Percentiles rank a stretch among this genome's conserved stretches.
Conservation (phyloP, 352 stramenopile genomes). For the Phytophthora sansomeana region DNA sequence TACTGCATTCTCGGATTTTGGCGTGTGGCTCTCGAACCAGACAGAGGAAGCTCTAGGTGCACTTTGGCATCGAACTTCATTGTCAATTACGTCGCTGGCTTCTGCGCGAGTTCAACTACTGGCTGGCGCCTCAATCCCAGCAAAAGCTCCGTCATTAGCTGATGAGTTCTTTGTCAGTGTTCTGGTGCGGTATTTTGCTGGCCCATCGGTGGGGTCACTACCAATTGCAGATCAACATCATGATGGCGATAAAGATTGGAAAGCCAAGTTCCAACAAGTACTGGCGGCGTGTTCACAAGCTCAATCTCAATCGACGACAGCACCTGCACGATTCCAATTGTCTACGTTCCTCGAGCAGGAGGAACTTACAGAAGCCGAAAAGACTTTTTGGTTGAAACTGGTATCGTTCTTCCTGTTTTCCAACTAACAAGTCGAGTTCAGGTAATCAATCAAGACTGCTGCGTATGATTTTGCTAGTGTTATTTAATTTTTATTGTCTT, state of each 20-base stretch:
- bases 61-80: slow-evolving; percentile 45
- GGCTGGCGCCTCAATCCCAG: slow-evolving; percentile 3
- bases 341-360: slow-evolving; percentile 42
- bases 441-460: not conserved
- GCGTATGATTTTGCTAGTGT: slow-evolving; percentile 38
- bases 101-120: slow-evolving; percentile 49
- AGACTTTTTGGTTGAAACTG: slow-evolving; percentile 64
- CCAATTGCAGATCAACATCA: slow-evolving; percentile 7
- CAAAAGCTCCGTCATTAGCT: slow-evolving; percentile 5
- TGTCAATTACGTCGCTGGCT: slow-evolving; percentile 45
- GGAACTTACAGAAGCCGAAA: slow-evolving; percentile 43
- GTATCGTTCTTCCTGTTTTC: slow-evolving; percentile 73
- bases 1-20: slow-evolving; percentile 32
- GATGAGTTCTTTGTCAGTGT: slow-evolving; percentile 37
- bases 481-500: slow-evolving; percentile 50
- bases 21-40: slow-evolving; percentile 53
- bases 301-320: slow-evolving; percentile 1
- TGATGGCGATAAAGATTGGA: slow-evolving; percentile 42
- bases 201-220: slow-evolving; percentile 28
- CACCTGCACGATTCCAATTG: slow-evolving; percentile 38
- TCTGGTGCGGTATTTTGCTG: slow-evolving; percentile 46
- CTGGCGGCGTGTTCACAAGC: slow-evolving; percentile 33
- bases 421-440: slow-evolving; percentile 7
- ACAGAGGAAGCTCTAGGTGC: slow-evolving; percentile 50
- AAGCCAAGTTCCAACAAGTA: slow-evolving; percentile 40